Conservation (phyloP, 352 stramenopile species). For the Phytophthora rubi region DNA sequence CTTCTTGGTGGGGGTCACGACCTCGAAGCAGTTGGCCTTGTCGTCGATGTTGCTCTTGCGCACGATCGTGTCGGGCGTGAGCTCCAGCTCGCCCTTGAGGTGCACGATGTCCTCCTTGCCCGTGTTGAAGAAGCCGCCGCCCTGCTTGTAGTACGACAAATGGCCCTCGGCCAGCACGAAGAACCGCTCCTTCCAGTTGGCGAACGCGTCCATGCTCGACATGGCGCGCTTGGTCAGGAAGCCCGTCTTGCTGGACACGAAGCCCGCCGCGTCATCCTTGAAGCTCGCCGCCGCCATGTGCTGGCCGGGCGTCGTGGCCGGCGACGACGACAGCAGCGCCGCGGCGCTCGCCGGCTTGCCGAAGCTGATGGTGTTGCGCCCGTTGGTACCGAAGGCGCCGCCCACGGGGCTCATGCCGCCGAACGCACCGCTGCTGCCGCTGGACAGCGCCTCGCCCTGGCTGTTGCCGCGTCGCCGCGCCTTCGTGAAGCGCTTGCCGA, state of each 20-base stretch:
- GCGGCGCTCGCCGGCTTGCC: constrained; percentile 35
- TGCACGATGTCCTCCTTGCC: constrained; percentile 89
- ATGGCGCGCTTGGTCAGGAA: constrained; percentile 89
- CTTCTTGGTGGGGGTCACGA: constrained; percentile 82
- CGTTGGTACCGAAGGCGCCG: constrained; percentile 30
- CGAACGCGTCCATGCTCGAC: constrained; percentile 88
- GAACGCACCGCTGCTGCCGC: constrained; percentile 32
- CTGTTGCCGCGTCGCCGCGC: constrained; percentile 71
- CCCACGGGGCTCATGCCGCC: constrained; percentile 54
- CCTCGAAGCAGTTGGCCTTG: constrained; percentile 89
- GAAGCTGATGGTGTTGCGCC: constrained; percentile 66
- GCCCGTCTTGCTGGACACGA: constrained; percentile 84
- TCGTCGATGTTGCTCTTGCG: constrained; percentile 88
- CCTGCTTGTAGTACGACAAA: constrained; percentile 89
- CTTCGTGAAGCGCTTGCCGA: constrained; percentile 77
- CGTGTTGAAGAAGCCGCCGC: constrained; percentile 85
- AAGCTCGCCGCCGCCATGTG: neutral
- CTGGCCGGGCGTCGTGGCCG: constrained; percentile 16
- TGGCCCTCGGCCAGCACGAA: constrained; percentile 86
- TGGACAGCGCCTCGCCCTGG: constrained; percentile 54
- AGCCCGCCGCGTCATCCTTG: constrained; percentile 49
- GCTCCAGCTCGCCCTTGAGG: constrained; percentile 82
- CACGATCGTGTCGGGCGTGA: constrained; percentile 82
- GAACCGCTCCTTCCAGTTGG: constrained; percentile 90
- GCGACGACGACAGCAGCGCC: constrained; percentile 19